Percentiles rank a stretch among this genome's conserved stretches.
Conservation (phyloP, 257 asterid species). For the Ilex aquifolium region DNA sequence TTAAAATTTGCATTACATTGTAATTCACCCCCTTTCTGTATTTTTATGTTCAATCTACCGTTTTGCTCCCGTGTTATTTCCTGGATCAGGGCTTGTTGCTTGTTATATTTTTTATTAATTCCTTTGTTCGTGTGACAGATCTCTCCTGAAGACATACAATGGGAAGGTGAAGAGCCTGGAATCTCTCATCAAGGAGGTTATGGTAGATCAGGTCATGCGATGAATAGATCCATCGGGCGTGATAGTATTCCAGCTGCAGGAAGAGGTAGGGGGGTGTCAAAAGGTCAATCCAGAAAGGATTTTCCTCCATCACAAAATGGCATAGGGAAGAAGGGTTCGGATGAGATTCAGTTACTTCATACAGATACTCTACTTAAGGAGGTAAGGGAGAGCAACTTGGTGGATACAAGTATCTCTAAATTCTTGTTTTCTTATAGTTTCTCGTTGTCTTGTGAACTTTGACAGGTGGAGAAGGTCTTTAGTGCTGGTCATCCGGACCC, state of each 20-base stretch:
- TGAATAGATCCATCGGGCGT: constrained; percentile 59
- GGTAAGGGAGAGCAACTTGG: constrained; percentile 33
- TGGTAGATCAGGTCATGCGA: constrained; percentile 67
- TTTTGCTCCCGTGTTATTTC: background rate
- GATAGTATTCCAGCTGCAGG: constrained; percentile 63
- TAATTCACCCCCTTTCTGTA: too few species aligned
- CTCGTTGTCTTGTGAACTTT: constrained; percentile 3
- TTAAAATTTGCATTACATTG: too few species aligned
- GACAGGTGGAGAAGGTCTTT: constrained; percentile 83
- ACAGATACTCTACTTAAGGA: constrained; percentile 81
- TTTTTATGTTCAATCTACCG: too few species aligned
- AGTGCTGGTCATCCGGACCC: constrained; percentile 70
- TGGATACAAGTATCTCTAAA: background rate
- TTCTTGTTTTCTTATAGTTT: background rate
- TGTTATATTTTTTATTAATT: background rate
- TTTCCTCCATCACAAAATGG: constrained; percentile 75
- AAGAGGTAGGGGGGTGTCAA: constrained; percentile 75
- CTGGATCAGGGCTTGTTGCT: background rate
- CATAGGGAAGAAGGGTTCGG: constrained; percentile 63
- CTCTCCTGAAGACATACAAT: constrained; percentile 52
- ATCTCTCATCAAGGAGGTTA: constrained; percentile 61
- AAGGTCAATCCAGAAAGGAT: constrained; percentile 69
- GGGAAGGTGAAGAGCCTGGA: constrained; percentile 88
- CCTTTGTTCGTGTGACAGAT: background rate
- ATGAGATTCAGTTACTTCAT: constrained; percentile 77